These are phyloP conservation scores for Poterioochromonas sp. DNA, from an alignment of 352 stramenopile genomes.

Conservation along the genomic window DNA sequence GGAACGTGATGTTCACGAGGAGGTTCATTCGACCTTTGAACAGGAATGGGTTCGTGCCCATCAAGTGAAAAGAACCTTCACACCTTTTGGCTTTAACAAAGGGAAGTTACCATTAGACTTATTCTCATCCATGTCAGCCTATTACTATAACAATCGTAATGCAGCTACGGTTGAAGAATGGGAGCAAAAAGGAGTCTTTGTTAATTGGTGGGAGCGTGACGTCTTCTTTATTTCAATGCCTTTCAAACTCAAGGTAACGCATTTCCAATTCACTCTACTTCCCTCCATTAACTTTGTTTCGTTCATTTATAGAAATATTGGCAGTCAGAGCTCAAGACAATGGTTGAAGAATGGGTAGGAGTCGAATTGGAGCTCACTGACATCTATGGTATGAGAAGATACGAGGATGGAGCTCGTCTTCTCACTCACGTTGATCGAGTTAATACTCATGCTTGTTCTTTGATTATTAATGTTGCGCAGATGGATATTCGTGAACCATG, in stretches of 20 bases:
- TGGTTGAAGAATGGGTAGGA: constrained; percentile 55
- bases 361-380: constrained; percentile 55
- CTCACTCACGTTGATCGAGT: constrained; percentile 61
- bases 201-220: constrained; percentile 58
- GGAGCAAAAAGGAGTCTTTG: constrained; percentile 51
- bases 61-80: constrained; percentile 53
- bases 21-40: constrained; percentile 43
- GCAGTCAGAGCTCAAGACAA: constrained; percentile 48
- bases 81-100: constrained; percentile 52
- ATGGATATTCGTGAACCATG: constrained; percentile 52
- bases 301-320: constrained; percentile 40
- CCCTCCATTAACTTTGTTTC: neutral
- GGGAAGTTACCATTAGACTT: constrained; percentile 52
- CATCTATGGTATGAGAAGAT: constrained; percentile 60
- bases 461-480: constrained; percentile 67
- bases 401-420: constrained; percentile 53
- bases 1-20: constrained; percentile 43
- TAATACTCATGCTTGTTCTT: constrained; percentile 56
- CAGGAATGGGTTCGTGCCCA: constrained; percentile 49
- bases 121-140: constrained; percentile 53
- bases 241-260: constrained; percentile 47
- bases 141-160: constrained; percentile 58
- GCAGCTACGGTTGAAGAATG: constrained; percentile 51
- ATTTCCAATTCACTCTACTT: neutral
- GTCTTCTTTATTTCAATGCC: constrained; percentile 52